Evolutionary conservation across 495 filamentous ascomycete genomes (phyloP), one percentile per base, ranked within the genome.

Genomic region (Podospora australis): DNA sequence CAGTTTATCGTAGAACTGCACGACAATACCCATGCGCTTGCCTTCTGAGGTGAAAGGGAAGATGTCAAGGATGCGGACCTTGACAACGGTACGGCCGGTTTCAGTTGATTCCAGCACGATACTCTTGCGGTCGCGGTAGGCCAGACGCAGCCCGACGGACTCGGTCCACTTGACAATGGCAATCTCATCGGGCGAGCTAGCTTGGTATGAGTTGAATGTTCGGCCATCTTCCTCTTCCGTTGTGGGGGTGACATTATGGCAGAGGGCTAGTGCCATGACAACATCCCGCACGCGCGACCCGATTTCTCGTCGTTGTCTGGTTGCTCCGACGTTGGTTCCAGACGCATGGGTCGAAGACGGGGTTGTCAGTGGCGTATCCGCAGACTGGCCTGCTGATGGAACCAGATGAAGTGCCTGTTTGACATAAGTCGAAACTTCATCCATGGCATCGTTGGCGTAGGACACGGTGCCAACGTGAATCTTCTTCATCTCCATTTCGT

Each of bases 401-500:
- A 74, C 65, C 26, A 73, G 63, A 5, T 81, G 74, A 60, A 96
- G 94, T 22, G 80, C 86, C 60, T 95, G 90, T 51, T 74, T 79
- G 38, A 97, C 77, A 57, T 92, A 96, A 0, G 86, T 81, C 28
- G 79, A 67, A 8, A 99, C 94, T 63, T 97, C 94, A 49, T 96
- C 92, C 94, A 96, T 97, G 2, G 92, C 90, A 63, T 99, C 94
- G 54, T 91, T 92, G 19, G 90, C 94, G 59, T 97, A 99, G 0
- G 90, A 96, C 2, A 97, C 94, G 17, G 92, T 97, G 1, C 94
- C 94, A 49, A 99, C 88, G 57, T 97, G 94, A 22, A 97, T 90
- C 67, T 97, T 99, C 59, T 90, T 95, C 75, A 99, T 78, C 66
- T 96, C 92, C 91, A 97, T 97, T 56, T 96, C 88, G 62, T 99